These are phyloP conservation scores for Myrica gale DNA, from an alignment of 306 rosid genomes.

Conservation along the genomic window DNA sequence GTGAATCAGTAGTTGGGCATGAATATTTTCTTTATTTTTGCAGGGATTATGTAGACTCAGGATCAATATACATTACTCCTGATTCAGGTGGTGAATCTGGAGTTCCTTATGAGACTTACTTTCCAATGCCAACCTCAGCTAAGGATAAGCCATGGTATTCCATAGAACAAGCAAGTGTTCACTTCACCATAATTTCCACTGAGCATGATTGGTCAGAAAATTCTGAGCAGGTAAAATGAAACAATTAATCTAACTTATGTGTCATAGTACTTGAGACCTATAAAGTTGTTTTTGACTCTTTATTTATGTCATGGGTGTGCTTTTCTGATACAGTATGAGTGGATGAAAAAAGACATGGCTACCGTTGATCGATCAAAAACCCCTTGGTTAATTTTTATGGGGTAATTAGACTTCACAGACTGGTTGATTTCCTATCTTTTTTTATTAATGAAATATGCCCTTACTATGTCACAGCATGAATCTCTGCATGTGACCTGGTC, in stretches of 20 bases:
- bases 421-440: too few species aligned
- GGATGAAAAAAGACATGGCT: constrained; percentile 84
- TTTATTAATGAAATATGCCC: too few species aligned
- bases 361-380: constrained; percentile 68
- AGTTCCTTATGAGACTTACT: constrained; percentile 85
- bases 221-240: constrained; percentile 69
- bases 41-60: constrained; percentile 65
- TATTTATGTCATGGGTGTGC: not conserved
- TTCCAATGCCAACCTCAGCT: constrained; percentile 70
- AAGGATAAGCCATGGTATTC: constrained; percentile 97
- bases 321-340: constrained; percentile 49
- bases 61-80: constrained; percentile 55
- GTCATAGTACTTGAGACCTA: not conserved
- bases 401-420: constrained; percentile 41
- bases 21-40: not conserved
- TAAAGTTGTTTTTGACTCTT: not conserved
- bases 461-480: too few species aligned
- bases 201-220: constrained; percentile 63
- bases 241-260: not conserved
- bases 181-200: constrained; percentile 79
- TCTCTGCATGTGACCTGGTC: too few species aligned
- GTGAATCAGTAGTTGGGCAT: too few species aligned
- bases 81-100: constrained; percentile 98
- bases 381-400: constrained; percentile 87
- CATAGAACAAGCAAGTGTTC: constrained; percentile 72